Evolutionary conservation across 352 stramenopile species (phyloP), one percentile per base, ranked within the genome.

Genomic region (Pythium graminicola): DNA sequence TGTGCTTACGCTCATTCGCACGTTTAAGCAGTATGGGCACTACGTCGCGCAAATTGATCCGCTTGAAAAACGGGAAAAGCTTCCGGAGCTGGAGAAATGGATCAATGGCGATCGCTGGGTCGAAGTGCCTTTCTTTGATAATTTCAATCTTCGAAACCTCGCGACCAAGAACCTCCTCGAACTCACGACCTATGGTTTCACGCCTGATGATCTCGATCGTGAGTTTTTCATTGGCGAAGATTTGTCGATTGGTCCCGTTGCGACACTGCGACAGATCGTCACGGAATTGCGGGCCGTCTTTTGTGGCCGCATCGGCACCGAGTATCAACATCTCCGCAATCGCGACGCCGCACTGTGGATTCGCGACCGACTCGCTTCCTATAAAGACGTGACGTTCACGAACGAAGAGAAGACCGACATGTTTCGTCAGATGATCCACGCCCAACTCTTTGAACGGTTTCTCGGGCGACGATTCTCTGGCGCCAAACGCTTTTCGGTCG

Each of bases 251-350:
- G 83, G 83, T 0, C 83, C 83, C 27, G 77, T 93, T 3, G 79
- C 79, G 7, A 91, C 79, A 35, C 65, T 94, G 7, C 66, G 76
- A 49, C 64, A 86, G 74, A 96, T 99, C 60, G 62, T 99, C 2
- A 86, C 86, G 2, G 72, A 97, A 57, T 70, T 99, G 20, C 75
- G 89, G 28, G 86, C 96, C 57, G 95, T 97, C 14, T 99, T 99
- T 61, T 99, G 97, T 55, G 85, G 91, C 20, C 96, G 87, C 33
- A 88, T 99, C 50, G 97, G 91, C 16, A 90, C 98, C 6, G 96
- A 99, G 70, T 99, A 99, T 67, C 98, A 99, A 76, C 97, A 99
- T 64, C 93, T 99, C 57, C 82, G 77, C 26, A 95, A 97, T 68
- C 81, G 84, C 13, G 79, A 98, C 39, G 96, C 78, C 14, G 78